These are phyloP conservation scores for Plantago ovata DNA, from an alignment of 257 asterid species.

Conservation along the genomic window DNA sequence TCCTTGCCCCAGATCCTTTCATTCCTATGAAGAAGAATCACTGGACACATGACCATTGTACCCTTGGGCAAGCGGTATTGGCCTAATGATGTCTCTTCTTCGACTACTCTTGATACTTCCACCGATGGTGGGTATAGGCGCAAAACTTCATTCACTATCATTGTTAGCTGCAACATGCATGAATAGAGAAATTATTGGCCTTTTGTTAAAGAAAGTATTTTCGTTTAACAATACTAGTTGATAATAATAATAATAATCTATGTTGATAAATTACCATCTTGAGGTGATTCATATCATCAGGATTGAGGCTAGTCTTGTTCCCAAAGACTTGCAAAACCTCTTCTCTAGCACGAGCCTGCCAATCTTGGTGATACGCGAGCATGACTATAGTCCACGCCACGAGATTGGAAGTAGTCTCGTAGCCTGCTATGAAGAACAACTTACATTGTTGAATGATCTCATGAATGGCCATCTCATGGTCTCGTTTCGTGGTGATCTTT, in stretches of 20 bases:
- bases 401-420: conserved; percentile 25
- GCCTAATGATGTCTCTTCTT: conserved; percentile 25
- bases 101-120: conserved; percentile 23
- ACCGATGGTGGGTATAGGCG: conserved; percentile 30
- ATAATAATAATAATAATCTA: neutral
- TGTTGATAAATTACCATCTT: conserved; percentile 26
- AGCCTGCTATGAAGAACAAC: conserved; percentile 27
- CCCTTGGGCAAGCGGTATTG: conserved; percentile 27
- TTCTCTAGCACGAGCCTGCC: conserved; percentile 39
- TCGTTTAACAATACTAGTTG: neutral
- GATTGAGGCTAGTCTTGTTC: neutral
- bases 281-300: conserved; percentile 22
- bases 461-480: conserved; percentile 8
- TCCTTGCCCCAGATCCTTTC: conserved; percentile 31
- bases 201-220: neutral
- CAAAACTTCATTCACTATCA: conserved; percentile 33
- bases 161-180: conserved; percentile 17
- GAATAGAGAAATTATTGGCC: neutral
- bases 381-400: conserved; percentile 32
- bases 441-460: conserved; percentile 34
- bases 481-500: neutral
- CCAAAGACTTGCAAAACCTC: conserved; percentile 30
- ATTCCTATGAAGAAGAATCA: conserved; percentile 25
- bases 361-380: conserved; percentile 25
- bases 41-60: conserved; percentile 23